These are phyloP conservation scores for Azolla pinnata DNA, from an alignment of 75 land plant genomes.

Conservation along the genomic window DNA sequence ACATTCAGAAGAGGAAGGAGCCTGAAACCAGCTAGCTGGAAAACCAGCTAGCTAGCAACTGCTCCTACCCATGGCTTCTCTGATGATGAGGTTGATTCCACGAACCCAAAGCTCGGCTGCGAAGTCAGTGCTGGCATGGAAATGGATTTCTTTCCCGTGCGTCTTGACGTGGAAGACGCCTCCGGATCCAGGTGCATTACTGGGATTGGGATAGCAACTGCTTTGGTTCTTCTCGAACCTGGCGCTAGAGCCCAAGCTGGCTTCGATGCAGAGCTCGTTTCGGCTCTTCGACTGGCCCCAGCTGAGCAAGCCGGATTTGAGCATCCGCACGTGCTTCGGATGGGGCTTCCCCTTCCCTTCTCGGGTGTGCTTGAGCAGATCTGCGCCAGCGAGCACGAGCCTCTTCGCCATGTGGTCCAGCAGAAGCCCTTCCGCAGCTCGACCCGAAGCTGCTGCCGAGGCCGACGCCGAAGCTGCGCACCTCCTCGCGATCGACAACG, in stretches of 20 bases:
- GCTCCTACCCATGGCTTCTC: conserved; percentile 13
- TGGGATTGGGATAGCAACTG: conserved; percentile 4
- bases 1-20: too few relatives aligned
- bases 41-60: conserved; percentile 3
- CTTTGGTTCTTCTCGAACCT: conserved; percentile 22
- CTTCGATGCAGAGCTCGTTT: conserved; percentile 36
- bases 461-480: too few relatives aligned
- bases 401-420: conserved; percentile 38
- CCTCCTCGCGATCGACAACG: conserved; percentile 36
- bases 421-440: conserved; percentile 31
- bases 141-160: conserved; percentile 36
- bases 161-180: conserved; percentile 29
- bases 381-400: conserved; percentile 32
- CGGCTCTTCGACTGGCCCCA: conserved; percentile 34
- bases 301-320: conserved; percentile 35
- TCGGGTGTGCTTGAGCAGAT: conserved; percentile 38
- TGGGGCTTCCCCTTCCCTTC: conserved; percentile 44
- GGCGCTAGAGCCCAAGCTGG: conserved; percentile 20
- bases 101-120: conserved; percentile 48
- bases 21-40: too few relatives aligned
- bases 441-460: conserved; percentile 12
- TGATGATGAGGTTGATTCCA: conserved; percentile 36
- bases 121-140: conserved; percentile 21
- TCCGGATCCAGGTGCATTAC: too few relatives aligned
- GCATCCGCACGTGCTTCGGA: conserved; percentile 33